Evolutionary conservation across 23 red algal genomes (phyloP).

Genomic region (Pyropia yezoensis): DNA sequence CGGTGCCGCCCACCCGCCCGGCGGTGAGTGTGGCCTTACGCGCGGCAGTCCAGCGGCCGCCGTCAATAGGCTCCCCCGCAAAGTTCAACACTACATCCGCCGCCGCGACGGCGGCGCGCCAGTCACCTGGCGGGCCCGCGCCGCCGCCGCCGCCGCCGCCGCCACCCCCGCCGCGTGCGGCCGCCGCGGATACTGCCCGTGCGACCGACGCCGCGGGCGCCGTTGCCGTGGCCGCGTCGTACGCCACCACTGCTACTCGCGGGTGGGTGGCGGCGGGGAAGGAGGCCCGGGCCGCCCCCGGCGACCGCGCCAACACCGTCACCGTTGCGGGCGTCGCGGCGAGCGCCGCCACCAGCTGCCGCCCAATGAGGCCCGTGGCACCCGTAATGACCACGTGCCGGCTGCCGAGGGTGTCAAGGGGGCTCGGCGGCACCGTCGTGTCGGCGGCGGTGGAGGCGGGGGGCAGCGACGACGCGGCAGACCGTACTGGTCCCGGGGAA

Average conservation of each 20-base stretch:
- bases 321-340: background rate
- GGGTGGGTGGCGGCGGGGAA: slow-evolving; percentile 10
- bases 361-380: slow-evolving; percentile 43
- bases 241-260: slow-evolving; percentile 2
- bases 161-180: no score
- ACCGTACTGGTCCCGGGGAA: background rate
- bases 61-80: slow-evolving; percentile 75
- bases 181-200: no score
- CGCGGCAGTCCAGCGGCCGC: slow-evolving; percentile 46
- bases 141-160: no score
- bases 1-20: slow-evolving; percentile 43
- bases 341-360: slow-evolving; percentile 14
- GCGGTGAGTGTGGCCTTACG: slow-evolving; percentile 38
- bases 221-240: slow-evolving; percentile 17
- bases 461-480: background rate
- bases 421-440: background rate
- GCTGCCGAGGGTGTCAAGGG: slow-evolving; percentile 6
- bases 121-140: no score
- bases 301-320: slow-evolving; percentile 20
- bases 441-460: background rate
- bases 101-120: slow-evolving; percentile 1
- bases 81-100: slow-evolving; percentile 83
- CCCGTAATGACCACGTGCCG: slow-evolving; percentile 22
- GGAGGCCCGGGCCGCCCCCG: slow-evolving; percentile 1
- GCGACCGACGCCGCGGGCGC: slow-evolving; percentile 9